Percentiles rank a stretch among this genome's conserved stretches.
Evolutionary conservation across 108 stramenopile species (phyloP).

Genomic region (Thalassiosira profunda): DNA sequence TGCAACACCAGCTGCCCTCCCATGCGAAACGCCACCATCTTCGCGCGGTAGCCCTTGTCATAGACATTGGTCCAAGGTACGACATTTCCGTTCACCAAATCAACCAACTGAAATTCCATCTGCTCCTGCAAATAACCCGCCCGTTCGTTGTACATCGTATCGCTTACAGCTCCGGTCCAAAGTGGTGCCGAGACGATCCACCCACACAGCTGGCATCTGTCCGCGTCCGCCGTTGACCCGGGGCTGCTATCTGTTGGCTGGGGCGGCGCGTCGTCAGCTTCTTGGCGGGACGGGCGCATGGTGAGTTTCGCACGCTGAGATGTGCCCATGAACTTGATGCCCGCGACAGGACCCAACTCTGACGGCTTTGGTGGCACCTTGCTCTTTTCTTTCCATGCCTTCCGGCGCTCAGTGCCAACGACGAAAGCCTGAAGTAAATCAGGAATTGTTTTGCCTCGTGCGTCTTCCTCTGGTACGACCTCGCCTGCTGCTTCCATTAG

Average conservation of each 20-base stretch:
- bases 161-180: conserved; percentile 27
- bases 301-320: background rate
- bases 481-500: background rate
- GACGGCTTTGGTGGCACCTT: conserved; percentile 9
- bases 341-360: background rate
- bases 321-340: background rate
- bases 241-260: no score
- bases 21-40: conserved; percentile 3
- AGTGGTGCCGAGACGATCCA: conserved; percentile 4
- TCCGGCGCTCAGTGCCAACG: conserved; percentile 12
- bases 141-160: conserved; percentile 17
- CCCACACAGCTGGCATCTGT: conserved; percentile 26
- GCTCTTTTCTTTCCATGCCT: conserved; percentile 5
- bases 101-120: conserved; percentile 10
- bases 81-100: conserved; percentile 5
- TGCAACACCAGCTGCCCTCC: conserved; percentile 16
- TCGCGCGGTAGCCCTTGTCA: conserved; percentile 20
- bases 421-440: background rate
- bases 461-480: background rate
- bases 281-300: no score
- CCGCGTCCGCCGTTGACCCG: no score
- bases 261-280: no score
- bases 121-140: conserved; percentile 24
- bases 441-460: background rate
- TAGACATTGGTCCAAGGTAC: conserved; percentile 13